Evolutionary conservation across 202 grass and related monocot genomes (phyloP).

Genomic region (Digitaria exilis): DNA sequence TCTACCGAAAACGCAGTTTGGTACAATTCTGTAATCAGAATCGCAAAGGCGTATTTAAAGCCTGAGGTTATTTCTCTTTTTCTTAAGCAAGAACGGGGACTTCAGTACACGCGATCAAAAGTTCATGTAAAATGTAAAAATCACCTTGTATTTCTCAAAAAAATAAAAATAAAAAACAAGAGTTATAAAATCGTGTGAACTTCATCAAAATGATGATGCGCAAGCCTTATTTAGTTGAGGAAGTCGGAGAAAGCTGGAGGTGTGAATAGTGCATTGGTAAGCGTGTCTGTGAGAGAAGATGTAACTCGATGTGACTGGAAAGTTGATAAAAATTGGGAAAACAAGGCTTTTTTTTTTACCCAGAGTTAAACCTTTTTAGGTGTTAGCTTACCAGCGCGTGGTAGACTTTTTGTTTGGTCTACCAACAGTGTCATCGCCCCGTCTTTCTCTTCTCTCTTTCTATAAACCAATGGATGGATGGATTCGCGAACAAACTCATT

Average conservation of each 20-base stretch:
- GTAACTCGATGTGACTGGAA: no score
- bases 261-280: no score
- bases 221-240: no score
- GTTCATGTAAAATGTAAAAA: not conserved
- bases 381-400: not conserved
- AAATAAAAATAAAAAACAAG: not conserved
- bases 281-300: no score
- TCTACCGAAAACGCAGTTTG: no score
- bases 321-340: no score
- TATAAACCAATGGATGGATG: not conserved
- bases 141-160: no score
- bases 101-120: not conserved
- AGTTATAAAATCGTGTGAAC: not conserved
- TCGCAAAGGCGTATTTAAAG: not conserved
- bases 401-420: not conserved
- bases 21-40: not conserved
- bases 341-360: not conserved
- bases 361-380: not conserved
- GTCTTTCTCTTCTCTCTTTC: not conserved
- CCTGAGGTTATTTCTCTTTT: not conserved
- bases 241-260: no score
- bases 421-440: not conserved
- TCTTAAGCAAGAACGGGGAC: not conserved
- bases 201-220: not conserved
- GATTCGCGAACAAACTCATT: slow-evolving; percentile 22